Base-by-base conservation (phyloP, 192 early-diverging fungal species). In the Coemansia javaensis region DNA sequence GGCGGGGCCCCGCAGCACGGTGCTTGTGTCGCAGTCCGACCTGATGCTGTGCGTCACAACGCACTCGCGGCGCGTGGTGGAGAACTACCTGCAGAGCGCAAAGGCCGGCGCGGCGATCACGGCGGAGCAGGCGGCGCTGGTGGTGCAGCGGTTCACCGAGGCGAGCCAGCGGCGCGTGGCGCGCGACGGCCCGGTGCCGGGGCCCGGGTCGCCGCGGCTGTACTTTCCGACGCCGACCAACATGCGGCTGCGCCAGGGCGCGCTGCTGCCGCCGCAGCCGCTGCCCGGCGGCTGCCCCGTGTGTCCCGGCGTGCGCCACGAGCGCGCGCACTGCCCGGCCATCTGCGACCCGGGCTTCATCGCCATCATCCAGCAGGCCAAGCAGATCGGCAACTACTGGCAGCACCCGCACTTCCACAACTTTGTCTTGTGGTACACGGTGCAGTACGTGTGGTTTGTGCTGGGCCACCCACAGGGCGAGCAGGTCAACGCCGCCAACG, bases 381-480 rank as follows among this genome's bases (percentile, higher is more conserved):
- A 45, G 16, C n/a, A 18, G 5, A 11, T 58, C 2, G 31, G 32
- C 0, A 16, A 22, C 3, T 56, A 47, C 47, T 71, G 67, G 67
- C 14, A 16, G 10, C 32, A 43, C 13, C 39, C 25, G 18, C 12
- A 45, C 7, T 71, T 42, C 30, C 35, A 50, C 28, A 20, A 40
- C 15, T 71, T 71, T 43, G 32, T 56, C 12, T 18, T 10, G 7
- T 71, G 67, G 67, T 71, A 71, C 40, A 41, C 47, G 8, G 20
- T 47, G 14, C 67, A 71, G 52, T 59, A 63, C 12, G 21, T 63
- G n/a, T 71, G 67, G 67, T 71, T 55, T 56, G 55, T 63, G 11
- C 37, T 58, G 7, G 31, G 30, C 3, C 40, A 53, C 15, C 51
- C 55, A 8, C 30, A 40, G 4, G 56, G 55, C 1, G 37, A n/a